Evolutionary conservation across 1,284 basidiomycete genomes (phyloP).

Genomic region (Calocybe gambosa): DNA sequence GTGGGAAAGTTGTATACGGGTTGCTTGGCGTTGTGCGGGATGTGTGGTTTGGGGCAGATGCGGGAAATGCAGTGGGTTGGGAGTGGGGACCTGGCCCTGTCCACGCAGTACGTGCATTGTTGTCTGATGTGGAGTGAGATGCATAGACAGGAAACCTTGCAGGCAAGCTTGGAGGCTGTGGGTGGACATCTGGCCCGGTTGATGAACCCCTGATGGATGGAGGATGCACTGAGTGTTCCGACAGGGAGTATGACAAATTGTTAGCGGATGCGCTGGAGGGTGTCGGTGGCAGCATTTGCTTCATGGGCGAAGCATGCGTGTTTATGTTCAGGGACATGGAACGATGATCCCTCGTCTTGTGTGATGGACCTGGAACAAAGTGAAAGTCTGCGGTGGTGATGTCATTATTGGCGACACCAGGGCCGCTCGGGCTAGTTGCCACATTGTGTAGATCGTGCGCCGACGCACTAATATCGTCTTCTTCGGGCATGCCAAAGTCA

Average conservation of each 20-base stretch:
- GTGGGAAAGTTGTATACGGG: conserved; percentile 20
- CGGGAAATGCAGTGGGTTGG: too few species aligned
- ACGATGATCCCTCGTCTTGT: conserved; percentile 45
- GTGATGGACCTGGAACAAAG: conserved; percentile 24
- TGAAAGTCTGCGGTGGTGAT: background rate
- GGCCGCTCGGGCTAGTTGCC: background rate
- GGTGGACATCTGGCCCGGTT: conserved; percentile 4
- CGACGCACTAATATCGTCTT: conserved; percentile 31
- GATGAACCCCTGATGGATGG: conserved; percentile 19
- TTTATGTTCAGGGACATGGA: conserved; percentile 56
- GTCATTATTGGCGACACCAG: background rate
- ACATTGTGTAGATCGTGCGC: conserved; percentile 10
- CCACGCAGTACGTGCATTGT: conserved; percentile 42
- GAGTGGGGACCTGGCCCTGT: conserved; percentile 44
- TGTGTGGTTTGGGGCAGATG: conserved; percentile 12
- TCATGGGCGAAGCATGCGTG: conserved; percentile 20
- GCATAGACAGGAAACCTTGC: background rate
- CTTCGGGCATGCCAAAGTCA: conserved; percentile 51
- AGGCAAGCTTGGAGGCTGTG: background rate
- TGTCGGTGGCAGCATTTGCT: conserved; percentile 13
- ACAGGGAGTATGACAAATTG: conserved; percentile 26
- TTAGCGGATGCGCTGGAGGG: conserved; percentile 23
- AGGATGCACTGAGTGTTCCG: conserved; percentile 18
- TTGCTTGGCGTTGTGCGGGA: conserved; percentile 4
- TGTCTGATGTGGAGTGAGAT: conserved; percentile 28